Conservation (phyloP, 108 stramenopile species). For the Schizochytrium sp. region DNA sequence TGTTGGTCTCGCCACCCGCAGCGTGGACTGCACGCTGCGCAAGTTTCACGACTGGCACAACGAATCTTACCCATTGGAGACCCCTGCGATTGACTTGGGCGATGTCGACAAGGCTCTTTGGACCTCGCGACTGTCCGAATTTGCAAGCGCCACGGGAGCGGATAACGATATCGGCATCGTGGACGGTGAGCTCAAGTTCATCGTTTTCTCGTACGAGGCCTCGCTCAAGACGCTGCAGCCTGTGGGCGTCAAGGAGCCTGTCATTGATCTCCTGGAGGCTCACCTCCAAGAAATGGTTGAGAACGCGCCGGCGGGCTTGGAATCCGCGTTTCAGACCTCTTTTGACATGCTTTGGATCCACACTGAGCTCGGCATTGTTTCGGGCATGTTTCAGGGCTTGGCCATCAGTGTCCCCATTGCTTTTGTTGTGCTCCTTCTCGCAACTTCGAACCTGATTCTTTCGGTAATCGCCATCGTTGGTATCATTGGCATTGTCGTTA, state of each 20-base stretch:
- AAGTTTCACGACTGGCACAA: background rate
- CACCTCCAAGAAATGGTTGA: background rate
- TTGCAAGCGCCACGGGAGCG: background rate
- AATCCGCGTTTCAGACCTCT: background rate
- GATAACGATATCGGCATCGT: slow-evolving; percentile 19
- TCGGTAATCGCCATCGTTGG: slow-evolving; percentile 1
- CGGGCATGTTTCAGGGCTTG: slow-evolving; percentile 17
- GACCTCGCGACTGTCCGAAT: background rate
- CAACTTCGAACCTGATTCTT: slow-evolving; percentile 26
- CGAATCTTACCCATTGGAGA: background rate
- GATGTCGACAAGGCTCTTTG: background rate
- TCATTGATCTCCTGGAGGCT: background rate
- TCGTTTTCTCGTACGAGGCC: background rate
- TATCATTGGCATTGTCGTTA: slow-evolving; percentile 22
- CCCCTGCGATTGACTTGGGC: background rate
- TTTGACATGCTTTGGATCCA: background rate
- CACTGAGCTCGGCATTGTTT: slow-evolving; percentile 24
- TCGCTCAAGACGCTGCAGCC: slow-evolving; percentile 4
- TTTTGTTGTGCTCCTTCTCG: slow-evolving; percentile 14
- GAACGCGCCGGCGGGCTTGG: background rate
- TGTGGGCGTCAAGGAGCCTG: background rate
- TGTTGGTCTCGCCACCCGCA: background rate
- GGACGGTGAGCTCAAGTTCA: slow-evolving; percentile 26
- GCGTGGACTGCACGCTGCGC: background rate
- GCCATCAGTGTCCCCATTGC: slow-evolving; percentile 32